These are phyloP conservation scores for Magnaporthales sp. DNA, from an alignment of 2,329 filamentous ascomycete species.

Conservation along the genomic window DNA sequence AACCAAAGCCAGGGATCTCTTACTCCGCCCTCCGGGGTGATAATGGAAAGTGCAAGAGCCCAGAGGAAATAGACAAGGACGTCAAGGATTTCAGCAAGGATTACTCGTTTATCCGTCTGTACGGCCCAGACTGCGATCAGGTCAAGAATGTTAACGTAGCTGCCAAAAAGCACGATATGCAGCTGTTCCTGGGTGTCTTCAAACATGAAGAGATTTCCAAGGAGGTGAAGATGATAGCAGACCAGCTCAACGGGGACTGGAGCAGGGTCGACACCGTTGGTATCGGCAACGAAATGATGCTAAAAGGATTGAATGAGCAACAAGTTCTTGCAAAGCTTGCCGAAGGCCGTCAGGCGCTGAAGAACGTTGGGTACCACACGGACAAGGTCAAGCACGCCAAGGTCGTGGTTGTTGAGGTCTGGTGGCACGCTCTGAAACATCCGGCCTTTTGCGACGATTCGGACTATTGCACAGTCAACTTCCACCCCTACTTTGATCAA, in stretches of 20 bases:
- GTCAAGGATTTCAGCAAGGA: conserved; percentile 19
- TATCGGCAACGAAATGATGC: conserved; percentile 76
- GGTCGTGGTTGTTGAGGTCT: conserved; percentile 75
- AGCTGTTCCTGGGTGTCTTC: conserved; percentile 69
- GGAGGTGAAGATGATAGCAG: conserved; percentile 53
- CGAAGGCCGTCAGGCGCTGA: conserved; percentile 48
- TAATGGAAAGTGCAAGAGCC: conserved; percentile 1
- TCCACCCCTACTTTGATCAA: conserved; percentile 73
- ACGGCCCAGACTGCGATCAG: conserved; percentile 49
- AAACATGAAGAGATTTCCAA: conserved; percentile 33
- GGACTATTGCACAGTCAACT: conserved; percentile 75
- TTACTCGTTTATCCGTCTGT: conserved; percentile 3
- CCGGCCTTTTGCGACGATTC: conserved; percentile 62
- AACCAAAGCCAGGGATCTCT: background rate
- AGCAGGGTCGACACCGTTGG: conserved; percentile 59
- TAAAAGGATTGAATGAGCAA: conserved; percentile 15
- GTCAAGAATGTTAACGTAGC: conserved; percentile 53
- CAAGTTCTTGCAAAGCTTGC: conserved; percentile 51
- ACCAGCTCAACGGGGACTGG: conserved; percentile 57
- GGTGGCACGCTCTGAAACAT: conserved; percentile 56
- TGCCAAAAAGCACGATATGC: conserved; percentile 55
- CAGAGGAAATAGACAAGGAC: conserved; percentile 30
- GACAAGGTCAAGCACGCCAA: conserved; percentile 35
- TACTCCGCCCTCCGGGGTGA: background rate
- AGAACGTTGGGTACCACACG: conserved; percentile 48